Evolutionary conservation across 139 green algal genomes (phyloP), one percentile per base, ranked within the genome.

Genomic region (Chlamydomonas incerta): DNA sequence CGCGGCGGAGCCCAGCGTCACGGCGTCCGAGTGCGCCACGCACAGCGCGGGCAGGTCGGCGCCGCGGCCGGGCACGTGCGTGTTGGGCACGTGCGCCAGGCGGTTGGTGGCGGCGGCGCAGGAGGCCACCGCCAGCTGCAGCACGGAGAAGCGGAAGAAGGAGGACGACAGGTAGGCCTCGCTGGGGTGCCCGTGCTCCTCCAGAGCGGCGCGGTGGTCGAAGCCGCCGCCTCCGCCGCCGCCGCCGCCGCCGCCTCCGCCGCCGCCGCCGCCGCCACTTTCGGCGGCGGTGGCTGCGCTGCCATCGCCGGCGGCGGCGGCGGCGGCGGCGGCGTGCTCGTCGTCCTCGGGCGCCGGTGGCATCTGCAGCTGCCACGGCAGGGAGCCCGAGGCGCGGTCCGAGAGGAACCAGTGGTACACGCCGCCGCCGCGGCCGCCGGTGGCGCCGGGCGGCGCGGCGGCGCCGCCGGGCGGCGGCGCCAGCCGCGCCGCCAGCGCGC

Each of bases 11-110:
- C 77, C 63, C 58, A 83, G 77, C 17, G 63, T 33, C 11, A 47
- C 63, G 5, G 77, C 62, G 41, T 74, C 63, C 41, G 41, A 55
- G 77, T 83, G 63, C 29, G 77, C 77, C 29, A 47, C 63, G 29
- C 77, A 83, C 29, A 83, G 65, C n/a, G 77, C 21, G 63, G 4
- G 14, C 6, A 83, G 77, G 63, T 83, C 62, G 3, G 77, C n/a
- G 31, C 63, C 46, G 4, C 41, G 20, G n/a, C 77, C 77, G 20
- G 63, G 41, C 29, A 2, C 2, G 31, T 83, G 63, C 41, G 9
- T 4, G 55, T 63, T 65, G 20, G 77, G 23, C 63, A 83, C 41
- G 63, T 83, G 77, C 29, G 67, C 46, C 3, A 83, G 63, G 41
- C 63, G 63, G 62, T 83, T 83, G 46, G 63, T 24, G 20, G 62